Base-by-base conservation (phyloP, 2,329 filamentous ascomycete genomes). In the Colletotrichum acutatum region DNA sequence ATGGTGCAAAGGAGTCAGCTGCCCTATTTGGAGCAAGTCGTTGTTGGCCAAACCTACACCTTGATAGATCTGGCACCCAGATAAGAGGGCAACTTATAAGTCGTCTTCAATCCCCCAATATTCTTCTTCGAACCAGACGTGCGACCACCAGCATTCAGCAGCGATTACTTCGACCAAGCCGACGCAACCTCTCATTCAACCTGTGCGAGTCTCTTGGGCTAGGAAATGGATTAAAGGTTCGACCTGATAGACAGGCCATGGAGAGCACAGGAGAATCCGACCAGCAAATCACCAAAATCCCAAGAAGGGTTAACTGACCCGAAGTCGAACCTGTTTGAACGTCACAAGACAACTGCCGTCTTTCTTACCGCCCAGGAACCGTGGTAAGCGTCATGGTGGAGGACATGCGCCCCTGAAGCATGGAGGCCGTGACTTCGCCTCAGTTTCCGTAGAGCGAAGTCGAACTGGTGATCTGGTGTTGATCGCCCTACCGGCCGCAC, bases 1-100 rank as follows among this genome's bases (percentile, higher is more conserved):
- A 67, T 72, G 71, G 63, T 68, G 68, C 71, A 72, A 74, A 72
- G 4, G 30, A 68, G 53, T 68, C 68, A 74, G 71, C 71, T 74
- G 68, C 71, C 71, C 34, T 68, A 74, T 66, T 72, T 22, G 56
- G 56, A 72, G 61, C 71, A 67, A 59, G 62, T 72, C 57, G 52
- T 72, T 34, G 52, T 72, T 34, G 24, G 58, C 62, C 53, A 37
- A 67, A 58, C 32, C 56, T 46, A 49, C 54, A 59, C 53, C 71
- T 54, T 49, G 67, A 59, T 24, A 62, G 19, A 30, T 58, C 64
- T 52, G 68, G 57, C 58, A 71, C 53, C 53, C 28, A 63, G 71
- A 74, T 74, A 74, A 74, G 71, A 67, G 42, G 53, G n/a, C 46
- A 24, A 52, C 34, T 71, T 74, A 74, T 72, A 74, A 74, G 49